Base-by-base conservation (phyloP, 116 monocot species). In the Cymodocea nodosa region DNA sequence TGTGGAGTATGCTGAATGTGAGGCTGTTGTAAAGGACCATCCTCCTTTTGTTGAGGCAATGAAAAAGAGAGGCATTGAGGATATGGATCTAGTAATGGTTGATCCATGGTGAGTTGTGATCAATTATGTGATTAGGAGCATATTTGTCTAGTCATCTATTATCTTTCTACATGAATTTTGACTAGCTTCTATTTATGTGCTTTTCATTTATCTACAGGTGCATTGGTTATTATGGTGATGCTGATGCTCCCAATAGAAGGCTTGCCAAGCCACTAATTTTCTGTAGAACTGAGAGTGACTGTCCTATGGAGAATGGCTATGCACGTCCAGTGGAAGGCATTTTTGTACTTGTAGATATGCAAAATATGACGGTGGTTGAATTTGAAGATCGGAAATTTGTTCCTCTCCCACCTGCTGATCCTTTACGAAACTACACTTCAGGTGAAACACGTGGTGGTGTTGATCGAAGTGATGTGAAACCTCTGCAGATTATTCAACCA, bases 41-140 rank as follows among this genome's bases (percentile, higher is more conserved):
- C 87, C 87, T 68, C 90, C 90, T 63, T 97, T 97, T 63, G 68
- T 68, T 48, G 95, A 97, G 59, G 95, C 95, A 70, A 97, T 97
- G 95, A 85, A 75, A 71, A 87, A 83, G 79, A 81, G 95, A 77
- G 95, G 95, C 25, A 85, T 97, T 68, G 95, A 97, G 20, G 95
- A 97, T 81, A 90, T 97, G 95, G 95, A 97, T 70, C 95, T 97
- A 62, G 95, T 97, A 23, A 97, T 97, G 95, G 95, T 97, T 51
- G 95, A 97, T 82, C 85, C 95, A 48, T 97, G 95, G 95, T 97
- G 81, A 70, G 85, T 85, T 79, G 63, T 70, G 66, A 44, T 44
- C 12, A 44, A 8, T 70, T 5, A 11, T 64, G n/a, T 60, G 34
- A 2, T 64, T 4, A 50, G 5, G 8, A 14, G 40, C 40, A 22